These are phyloP conservation scores for Tylopilus orsonianus DNA, from an alignment of 1,284 basidiomycete genomes.

Conservation along the genomic window DNA sequence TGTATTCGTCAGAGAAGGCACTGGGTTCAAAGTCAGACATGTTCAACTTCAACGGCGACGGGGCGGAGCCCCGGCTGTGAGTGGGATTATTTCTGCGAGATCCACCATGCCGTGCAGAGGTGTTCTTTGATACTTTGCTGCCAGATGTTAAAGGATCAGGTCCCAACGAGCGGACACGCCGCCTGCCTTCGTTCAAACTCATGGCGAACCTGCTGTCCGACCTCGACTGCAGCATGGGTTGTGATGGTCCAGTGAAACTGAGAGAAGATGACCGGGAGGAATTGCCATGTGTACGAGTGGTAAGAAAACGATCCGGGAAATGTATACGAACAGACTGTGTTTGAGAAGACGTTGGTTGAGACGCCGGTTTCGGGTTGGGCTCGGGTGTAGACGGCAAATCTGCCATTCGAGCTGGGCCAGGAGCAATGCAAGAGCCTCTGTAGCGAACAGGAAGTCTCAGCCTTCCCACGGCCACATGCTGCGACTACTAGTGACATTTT, in stretches of 20 bases:
- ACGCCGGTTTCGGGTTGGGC: slow-evolving; percentile 4
- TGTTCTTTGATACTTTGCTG: slow-evolving; percentile 16
- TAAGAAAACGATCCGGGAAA: slow-evolving; percentile 31
- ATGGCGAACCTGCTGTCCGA: slow-evolving; percentile 12
- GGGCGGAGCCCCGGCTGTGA: slow-evolving; percentile 13
- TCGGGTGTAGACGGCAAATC: slow-evolving; percentile 12
- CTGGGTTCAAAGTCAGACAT: slow-evolving; percentile 36
- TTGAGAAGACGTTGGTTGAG: slow-evolving; percentile 8
- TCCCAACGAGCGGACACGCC: slow-evolving; percentile 25
- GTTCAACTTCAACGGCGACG: slow-evolving; percentile 25
- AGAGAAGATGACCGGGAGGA: slow-evolving; percentile 36
- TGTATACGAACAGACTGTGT: slow-evolving; percentile 27
- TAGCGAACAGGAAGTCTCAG: too few species aligned
- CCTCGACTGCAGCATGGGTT: slow-evolving; percentile 16
- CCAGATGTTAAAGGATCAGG: slow-evolving; percentile 20
- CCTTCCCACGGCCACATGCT: too few species aligned
- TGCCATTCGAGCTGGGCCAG: slow-evolving; percentile 10
- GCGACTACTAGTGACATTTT: too few species aligned
- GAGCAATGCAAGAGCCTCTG: too few species aligned
- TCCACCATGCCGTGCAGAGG: slow-evolving; percentile 12
- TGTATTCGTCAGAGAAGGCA: slow-evolving; percentile 68
- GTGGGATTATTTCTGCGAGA: slow-evolving; percentile 20
- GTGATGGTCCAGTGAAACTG: slow-evolving; percentile 20
- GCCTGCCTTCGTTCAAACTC: slow-evolving; percentile 17
- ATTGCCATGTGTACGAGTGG: slow-evolving; percentile 20